phyloP scores from a whole-genome alignment of 2,329 filamentous ascomycete species.

The Pseudogymnoascus sp. region DNA sequence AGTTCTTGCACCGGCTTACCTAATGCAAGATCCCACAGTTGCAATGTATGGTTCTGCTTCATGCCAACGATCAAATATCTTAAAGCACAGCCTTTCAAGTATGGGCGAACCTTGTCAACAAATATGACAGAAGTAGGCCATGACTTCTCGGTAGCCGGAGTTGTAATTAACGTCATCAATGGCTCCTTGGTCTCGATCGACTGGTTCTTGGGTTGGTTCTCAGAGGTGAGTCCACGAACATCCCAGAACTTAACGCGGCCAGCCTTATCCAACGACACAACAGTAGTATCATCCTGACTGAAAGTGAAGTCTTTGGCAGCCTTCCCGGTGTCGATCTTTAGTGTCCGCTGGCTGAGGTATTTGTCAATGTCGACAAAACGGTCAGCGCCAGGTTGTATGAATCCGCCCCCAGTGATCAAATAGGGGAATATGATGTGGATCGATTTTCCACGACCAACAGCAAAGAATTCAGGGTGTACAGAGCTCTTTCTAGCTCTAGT shows the following conservation, averaged over 20 bases:
- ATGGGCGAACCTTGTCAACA: constrained; percentile 91
- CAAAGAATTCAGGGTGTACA: constrained; percentile 86
- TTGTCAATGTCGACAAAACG: constrained; percentile 77
- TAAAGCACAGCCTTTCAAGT: constrained; percentile 79
- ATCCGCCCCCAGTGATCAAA: constrained; percentile 52
- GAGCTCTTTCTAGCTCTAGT: constrained; percentile 87
- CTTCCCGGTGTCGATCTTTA: constrained; percentile 95
- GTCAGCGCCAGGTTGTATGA: constrained; percentile 56
- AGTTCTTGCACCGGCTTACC: constrained; percentile 95
- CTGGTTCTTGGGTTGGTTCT: constrained; percentile 41
- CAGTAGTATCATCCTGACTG: constrained; percentile 89
- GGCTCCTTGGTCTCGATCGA: constrained; percentile 75
- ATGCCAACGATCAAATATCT: constrained; percentile 95
- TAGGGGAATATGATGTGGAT: constrained; percentile 80
- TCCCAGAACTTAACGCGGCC: constrained; percentile 98
- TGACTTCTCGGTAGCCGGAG: constrained; percentile 81
- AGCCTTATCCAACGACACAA: constrained; percentile 94
- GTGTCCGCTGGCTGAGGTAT: constrained; percentile 74
- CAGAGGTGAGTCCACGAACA: constrained; percentile 62
- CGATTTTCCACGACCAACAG: constrained; percentile 88
- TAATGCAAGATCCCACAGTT: constrained; percentile 94
- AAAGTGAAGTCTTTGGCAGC: constrained; percentile 97
- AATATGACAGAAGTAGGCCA: constrained; percentile 95
- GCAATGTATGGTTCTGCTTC: constrained; percentile 97
- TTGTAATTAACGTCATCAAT: constrained; percentile 77